Evolutionary conservation across 257 asterid species (phyloP), one percentile per base, ranked within the genome.

Genomic region (Jacaranda copaia): DNA sequence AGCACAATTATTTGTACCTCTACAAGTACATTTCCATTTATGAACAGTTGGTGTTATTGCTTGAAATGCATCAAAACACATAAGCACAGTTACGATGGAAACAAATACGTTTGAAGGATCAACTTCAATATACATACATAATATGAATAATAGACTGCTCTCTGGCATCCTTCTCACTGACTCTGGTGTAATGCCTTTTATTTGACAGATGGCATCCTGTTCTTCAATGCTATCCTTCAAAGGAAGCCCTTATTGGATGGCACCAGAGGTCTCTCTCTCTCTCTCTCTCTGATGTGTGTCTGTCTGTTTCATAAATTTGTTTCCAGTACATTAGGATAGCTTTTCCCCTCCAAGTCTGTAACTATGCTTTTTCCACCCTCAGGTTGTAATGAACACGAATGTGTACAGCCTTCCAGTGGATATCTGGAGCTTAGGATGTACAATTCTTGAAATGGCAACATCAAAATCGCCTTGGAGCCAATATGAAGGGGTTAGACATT

Each of bases 211-310:
- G 72, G 89, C 93, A 20, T 62, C 90, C 4, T 86, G 86, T 75
- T 78, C 93, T 18, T 90, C 98, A 36, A 83, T 91, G 96, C 84
- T 93, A 56, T 93, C 98, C 70, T 93, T 93, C 86, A 93, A 93
- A 88, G 98, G 98, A 77, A 93, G 98, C 75, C 98, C 98, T 74
- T 93, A 93, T 70, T 93, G 98, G 98, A 93, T 93, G 98, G 98
- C 98, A 48, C 98, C 98, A 51, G 98, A 94, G 97, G 98, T 32
- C 78, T 42, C 46, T 42, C 46, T 42, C 8, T 42, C 46, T 5
- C 46, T 42, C 46, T 42, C 46, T 42, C 32, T 25, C 32, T 25
- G 32, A 25, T 25, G 32, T 25, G 32, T 25, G 32, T 25, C 1
- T 25, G 32, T 25, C 1, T 25, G 32, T 25, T 3, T 8, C 46